Conservation (phyloP, 257 asterid genomes). For the Nicotiana benthamiana region DNA sequence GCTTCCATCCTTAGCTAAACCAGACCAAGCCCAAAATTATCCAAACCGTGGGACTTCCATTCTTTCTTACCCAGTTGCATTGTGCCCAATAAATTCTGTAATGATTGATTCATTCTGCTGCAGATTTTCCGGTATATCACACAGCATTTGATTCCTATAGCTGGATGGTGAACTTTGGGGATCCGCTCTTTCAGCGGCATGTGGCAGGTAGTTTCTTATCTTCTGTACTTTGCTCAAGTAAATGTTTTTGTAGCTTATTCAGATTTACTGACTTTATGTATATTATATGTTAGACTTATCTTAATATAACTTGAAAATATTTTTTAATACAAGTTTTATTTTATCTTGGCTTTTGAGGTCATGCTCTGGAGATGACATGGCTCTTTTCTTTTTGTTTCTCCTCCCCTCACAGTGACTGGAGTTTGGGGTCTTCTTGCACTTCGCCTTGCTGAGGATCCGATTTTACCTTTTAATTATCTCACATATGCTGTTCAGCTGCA, state of each 20-base stretch:
- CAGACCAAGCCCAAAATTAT: neutral
- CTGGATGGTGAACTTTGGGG: constrained; percentile 78
- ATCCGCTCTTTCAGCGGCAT: constrained; percentile 83
- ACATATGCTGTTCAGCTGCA: constrained; percentile 68
- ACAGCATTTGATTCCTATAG: constrained; percentile 87
- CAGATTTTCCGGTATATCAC: constrained; percentile 94
- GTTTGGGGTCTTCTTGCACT: constrained; percentile 92
- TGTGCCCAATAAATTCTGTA: constrained; percentile 9
- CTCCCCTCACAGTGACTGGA: constrained; percentile 47
- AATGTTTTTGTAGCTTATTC: neutral
- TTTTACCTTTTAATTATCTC: constrained; percentile 77
- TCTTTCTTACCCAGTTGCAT: neutral
- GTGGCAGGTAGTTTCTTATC: constrained; percentile 50
- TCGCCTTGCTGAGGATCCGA: constrained; percentile 69
- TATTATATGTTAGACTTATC: neutral
- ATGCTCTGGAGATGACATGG: neutral
- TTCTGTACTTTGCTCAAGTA: neutral
- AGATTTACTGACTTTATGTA: neutral
- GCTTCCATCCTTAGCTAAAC: neutral
- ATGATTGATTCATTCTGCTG: constrained; percentile 14
- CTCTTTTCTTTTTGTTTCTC: neutral
- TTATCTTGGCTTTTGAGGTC: neutral
- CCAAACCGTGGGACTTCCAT: neutral
- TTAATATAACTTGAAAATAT: neutral
- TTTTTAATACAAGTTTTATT: neutral